Base-by-base conservation (phyloP, 2,329 filamentous ascomycete species). In the Penicillium sclerotigenum region DNA sequence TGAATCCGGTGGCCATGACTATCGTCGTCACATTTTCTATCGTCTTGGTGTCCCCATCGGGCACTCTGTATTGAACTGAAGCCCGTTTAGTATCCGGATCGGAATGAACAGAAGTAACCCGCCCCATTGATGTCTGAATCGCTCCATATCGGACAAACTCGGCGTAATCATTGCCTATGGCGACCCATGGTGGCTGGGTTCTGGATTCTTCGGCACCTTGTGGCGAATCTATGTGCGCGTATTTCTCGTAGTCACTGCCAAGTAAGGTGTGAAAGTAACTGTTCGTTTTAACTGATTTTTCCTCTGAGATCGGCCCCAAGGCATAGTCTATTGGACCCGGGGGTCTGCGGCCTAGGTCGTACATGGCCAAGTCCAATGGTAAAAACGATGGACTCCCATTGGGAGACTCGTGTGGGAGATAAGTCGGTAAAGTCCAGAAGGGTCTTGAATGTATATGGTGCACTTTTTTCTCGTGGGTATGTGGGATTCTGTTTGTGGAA, bases 1-100 rank as follows among this genome's bases (percentile, higher is more conserved):
- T 82, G 67, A 90, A 95, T 1, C 90, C 90, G 0, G 89, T 93
- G 0, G 89, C 89, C 18, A 90, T 79, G 1, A 95, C 78, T 11
- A 94, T 79, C 0, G 86, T 87, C 0, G 82, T 83, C 29, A 92
- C 73, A 47, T 87, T 75, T 0, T 80, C 68, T 3, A 90, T 9
- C 70, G 79, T 1, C 70, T 72, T n/a, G 63, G 68, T 16, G 67
- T 77, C 0, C 57, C 62, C 4, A 81, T 54, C 38, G 5, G 51
- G 0, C 65, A 71, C 52, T 0, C 73, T 64, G 0, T 83, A 66
- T 40, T 79, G 80, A 24, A 72, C 43, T 7, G 53, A 61, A 20
- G 58, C 57, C 8, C 48, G 24, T 7, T 47, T 52, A 10, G 57
- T 52, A 6, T 52, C 29, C 0, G 47, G 22, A 9, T 48, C 13